Evolutionary conservation across 2,329 filamentous ascomycete species (phyloP).

Genomic region (Parastagonospora avenae): DNA sequence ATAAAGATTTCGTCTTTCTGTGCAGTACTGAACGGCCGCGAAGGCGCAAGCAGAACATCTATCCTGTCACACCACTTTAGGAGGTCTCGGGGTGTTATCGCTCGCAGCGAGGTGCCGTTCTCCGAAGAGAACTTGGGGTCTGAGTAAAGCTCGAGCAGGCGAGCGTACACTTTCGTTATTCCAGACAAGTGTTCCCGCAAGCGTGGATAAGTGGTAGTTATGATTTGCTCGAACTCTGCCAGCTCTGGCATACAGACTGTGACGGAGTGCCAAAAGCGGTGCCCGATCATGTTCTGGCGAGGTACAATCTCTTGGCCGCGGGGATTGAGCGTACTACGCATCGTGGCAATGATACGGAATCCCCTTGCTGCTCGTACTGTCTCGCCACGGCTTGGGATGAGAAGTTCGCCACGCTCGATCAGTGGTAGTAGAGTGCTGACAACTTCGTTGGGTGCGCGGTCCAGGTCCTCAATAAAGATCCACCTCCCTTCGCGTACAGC

Average conservation of each 20-base stretch:
- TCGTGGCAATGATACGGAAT: slow-evolving; percentile 90
- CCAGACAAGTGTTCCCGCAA: slow-evolving; percentile 63
- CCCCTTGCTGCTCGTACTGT: slow-evolving; percentile 79
- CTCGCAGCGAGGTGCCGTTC: slow-evolving; percentile 63
- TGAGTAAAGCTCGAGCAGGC: slow-evolving; percentile 47
- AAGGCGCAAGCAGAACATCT: slow-evolving; percentile 65
- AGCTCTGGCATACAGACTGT: slow-evolving; percentile 68
- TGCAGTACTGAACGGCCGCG: slow-evolving; percentile 67
- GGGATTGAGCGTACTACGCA: slow-evolving; percentile 71
- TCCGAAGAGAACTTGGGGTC: slow-evolving; percentile 55
- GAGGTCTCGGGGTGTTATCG: slow-evolving; percentile 75
- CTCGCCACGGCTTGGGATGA: slow-evolving; percentile 88
- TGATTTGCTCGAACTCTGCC: slow-evolving; percentile 75
- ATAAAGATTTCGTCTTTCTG: slow-evolving; percentile 89
- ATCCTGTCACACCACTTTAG: slow-evolving; percentile 90
- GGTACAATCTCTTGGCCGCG: slow-evolving; percentile 74
- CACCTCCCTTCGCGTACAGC: slow-evolving; percentile 93
- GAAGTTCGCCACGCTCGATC: slow-evolving; percentile 87
- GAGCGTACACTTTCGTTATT: slow-evolving; percentile 63
- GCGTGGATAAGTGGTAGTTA: slow-evolving; percentile 71
- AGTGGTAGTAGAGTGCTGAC: slow-evolving; percentile 90
- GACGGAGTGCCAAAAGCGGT: slow-evolving; percentile 85
- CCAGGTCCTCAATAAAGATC: slow-evolving; percentile 96
- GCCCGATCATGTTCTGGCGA: slow-evolving; percentile 73
- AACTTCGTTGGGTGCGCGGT: slow-evolving; percentile 92